Evolutionary conservation across 192 early-diverging fungal genomes (phyloP).

Genomic region (Kappamyces sp.): DNA sequence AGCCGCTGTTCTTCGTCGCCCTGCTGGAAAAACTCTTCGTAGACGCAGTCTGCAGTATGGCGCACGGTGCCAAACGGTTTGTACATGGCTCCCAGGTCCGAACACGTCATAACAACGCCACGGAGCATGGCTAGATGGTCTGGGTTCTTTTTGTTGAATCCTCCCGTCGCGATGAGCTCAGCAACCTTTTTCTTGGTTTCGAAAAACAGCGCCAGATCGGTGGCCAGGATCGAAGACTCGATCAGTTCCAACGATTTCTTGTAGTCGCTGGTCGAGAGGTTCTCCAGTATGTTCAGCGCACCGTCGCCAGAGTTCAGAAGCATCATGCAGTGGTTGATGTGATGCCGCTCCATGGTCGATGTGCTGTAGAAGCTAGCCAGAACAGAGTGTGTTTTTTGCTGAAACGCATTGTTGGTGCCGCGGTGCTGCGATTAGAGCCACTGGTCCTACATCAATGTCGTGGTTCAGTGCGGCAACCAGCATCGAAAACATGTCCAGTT

Average conservation of each 20-base stretch:
- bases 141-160: constrained; percentile 9
- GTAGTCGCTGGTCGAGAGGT: constrained; percentile 25
- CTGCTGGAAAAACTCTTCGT: constrained; percentile 42
- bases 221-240: constrained; percentile 38
- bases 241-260: constrained; percentile 25
- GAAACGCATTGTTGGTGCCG: constrained; percentile 46
- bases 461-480: constrained; percentile 40
- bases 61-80: constrained; percentile 31
- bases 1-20: constrained; percentile 39
- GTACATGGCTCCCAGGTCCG: constrained; percentile 36
- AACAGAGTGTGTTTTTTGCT: constrained; percentile 33
- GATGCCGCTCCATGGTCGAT: constrained; percentile 42
- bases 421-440: constrained; percentile 18
- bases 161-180: constrained; percentile 17
- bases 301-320: constrained; percentile 28
- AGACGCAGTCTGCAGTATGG: constrained; percentile 36
- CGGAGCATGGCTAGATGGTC: constrained; percentile 19
- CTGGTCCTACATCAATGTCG: constrained; percentile 29
- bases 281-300: constrained; percentile 29
- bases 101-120: constrained; percentile 38
- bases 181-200: constrained; percentile 25
- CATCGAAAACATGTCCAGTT: constrained; percentile 40
- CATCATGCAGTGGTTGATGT: constrained; percentile 43
- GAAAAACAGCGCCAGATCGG: constrained; percentile 41
- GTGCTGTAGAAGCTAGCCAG: constrained; percentile 34